These are phyloP conservation scores for Hypomontagnella monticulosa DNA, from an alignment of 495 filamentous ascomycete genomes.

Conservation along the genomic window DNA sequence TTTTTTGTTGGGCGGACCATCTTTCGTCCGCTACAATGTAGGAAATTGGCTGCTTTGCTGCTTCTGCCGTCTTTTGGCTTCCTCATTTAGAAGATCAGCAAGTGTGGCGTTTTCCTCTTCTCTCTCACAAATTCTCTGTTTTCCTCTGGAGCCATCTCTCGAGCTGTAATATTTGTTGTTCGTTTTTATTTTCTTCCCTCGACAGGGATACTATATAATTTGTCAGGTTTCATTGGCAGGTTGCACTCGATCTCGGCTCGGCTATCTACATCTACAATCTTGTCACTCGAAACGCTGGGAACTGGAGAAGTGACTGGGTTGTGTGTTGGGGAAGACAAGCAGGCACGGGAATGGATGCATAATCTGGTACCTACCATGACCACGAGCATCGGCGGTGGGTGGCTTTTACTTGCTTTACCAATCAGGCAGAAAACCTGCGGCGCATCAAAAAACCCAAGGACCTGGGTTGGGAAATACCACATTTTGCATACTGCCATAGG, in stretches of 20 bases:
- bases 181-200: neutral
- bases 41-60: too few relatives aligned
- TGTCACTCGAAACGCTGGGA: neutral
- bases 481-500: constrained; percentile 31
- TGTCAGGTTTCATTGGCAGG: constrained; percentile 29
- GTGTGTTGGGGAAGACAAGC: constrained; percentile 1
- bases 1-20: too few relatives aligned
- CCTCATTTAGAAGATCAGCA: too few relatives aligned
- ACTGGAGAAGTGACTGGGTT: neutral
- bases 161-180: neutral
- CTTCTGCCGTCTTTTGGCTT: too few relatives aligned
- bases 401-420: constrained; percentile 39
- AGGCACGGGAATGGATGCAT: constrained; percentile 30
- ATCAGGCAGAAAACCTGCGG: constrained; percentile 30
- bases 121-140: too few relatives aligned
- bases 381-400: constrained; percentile 23
- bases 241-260: constrained; percentile 38
- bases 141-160: too few relatives aligned
- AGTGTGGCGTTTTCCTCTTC: too few relatives aligned
- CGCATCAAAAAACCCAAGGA: constrained; percentile 34
- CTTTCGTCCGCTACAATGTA: too few relatives aligned
- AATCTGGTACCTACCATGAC: constrained; percentile 27
- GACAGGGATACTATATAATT: constrained; percentile 18
- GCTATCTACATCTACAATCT: constrained; percentile 33
- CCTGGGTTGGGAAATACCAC: constrained; percentile 26